Base-by-base conservation (phyloP, 495 filamentous ascomycete genomes). In the Aspergillus indologenus region DNA sequence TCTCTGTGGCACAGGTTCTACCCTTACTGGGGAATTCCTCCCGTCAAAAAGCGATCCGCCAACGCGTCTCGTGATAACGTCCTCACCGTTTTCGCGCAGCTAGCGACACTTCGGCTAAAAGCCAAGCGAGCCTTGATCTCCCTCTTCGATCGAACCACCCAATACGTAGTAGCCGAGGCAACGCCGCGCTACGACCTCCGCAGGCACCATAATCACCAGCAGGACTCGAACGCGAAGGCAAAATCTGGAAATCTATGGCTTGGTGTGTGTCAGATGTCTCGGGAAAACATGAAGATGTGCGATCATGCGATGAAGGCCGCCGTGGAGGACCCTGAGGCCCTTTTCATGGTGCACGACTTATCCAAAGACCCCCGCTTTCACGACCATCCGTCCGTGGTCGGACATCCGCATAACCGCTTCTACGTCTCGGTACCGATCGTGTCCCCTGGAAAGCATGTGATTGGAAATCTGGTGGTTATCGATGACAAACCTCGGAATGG, bases 401-500 rank as follows among this genome's bases (percentile, higher is more conserved):
- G 64, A 2, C 45, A 59, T 19, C 72, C 73, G 2, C 26, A 66
- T 50, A 71, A 72, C 45, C 62, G 48, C 20, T 75, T 67, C 61
- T 75, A 72, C 31, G 67, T 68, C 6, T 71, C 71, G n/a, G 71
- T 72, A 5, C 61, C 66, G 4, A 79, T 90, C 17, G 72, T 79
- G 17, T 84, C 84, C 1, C 82, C 76, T 15, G 73, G 75, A n/a
- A 83, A 81, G 12, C 78, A 85, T 58, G 79, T 82, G 9, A 89
- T 90, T 60, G 87, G 87, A 15, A 83, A 78, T 11, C 71, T 87
- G 51, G 85, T 81, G 45, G 75, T 88, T 15, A 64, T 86, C 1
- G 85, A 88, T 64, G 62, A 71, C 42, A 53, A 59, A 9, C 65
- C 65, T 21, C 59, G 70, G 1, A 61, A 68, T 9, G 18, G 18